Percentiles rank a stretch among this genome's conserved stretches.
These are phyloP conservation scores for Trichoderma koningiopsis DNA, from an alignment of 2,329 filamentous ascomycete genomes.

Conservation along the genomic window DNA sequence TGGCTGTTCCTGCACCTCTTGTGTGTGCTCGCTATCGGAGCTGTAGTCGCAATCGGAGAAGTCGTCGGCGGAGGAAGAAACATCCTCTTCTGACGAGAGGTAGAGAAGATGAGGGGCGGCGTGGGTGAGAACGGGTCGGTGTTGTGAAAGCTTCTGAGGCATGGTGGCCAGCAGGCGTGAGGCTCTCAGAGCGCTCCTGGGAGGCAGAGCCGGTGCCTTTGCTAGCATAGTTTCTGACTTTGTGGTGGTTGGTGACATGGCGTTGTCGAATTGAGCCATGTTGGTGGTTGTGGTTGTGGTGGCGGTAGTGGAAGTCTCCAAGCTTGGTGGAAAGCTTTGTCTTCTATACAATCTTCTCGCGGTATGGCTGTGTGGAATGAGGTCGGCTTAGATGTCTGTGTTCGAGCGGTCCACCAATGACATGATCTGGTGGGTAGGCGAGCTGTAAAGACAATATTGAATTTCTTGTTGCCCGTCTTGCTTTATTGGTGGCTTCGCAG, in stretches of 20 bases:
- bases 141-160: constrained; percentile 38
- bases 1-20: constrained; percentile 36
- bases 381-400: constrained; percentile 18
- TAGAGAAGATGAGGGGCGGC: constrained; percentile 61
- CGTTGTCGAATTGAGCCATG: constrained; percentile 29
- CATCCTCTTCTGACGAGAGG: constrained; percentile 67
- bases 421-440: constrained; percentile 23
- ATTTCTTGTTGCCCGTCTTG: neutral
- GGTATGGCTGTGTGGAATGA: constrained; percentile 29
- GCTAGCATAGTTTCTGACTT: constrained; percentile 2
- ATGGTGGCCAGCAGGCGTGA: constrained; percentile 46
- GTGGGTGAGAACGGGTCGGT: constrained; percentile 40
- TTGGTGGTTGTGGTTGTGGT: constrained; percentile 8
- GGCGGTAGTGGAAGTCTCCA: constrained; percentile 22
- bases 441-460: neutral
- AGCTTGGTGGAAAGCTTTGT: constrained; percentile 29
- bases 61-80: constrained; percentile 62
- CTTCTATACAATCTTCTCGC: constrained; percentile 28
- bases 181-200: constrained; percentile 52
- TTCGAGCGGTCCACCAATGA: constrained; percentile 26
- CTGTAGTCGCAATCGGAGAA: constrained; percentile 59
- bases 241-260: constrained; percentile 29
- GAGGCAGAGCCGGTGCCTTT: constrained; percentile 50
- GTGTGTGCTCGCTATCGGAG: constrained; percentile 44
- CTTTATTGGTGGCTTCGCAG: neutral